Conservation (phyloP, 2,329 filamentous ascomycete genomes). For the Huntiella abstrusa region DNA sequence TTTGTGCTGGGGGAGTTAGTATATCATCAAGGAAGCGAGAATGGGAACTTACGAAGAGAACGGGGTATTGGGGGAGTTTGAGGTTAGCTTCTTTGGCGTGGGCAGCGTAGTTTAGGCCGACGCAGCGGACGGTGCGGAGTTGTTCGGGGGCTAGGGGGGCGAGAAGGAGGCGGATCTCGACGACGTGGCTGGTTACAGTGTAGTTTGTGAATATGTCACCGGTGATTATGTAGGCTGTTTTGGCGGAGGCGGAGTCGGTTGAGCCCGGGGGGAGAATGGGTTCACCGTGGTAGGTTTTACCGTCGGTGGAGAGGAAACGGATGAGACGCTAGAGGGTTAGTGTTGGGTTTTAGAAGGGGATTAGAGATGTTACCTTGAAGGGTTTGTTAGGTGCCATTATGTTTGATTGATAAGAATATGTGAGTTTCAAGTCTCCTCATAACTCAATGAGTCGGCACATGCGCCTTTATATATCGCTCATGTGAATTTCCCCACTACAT, state of each 20-base stretch:
- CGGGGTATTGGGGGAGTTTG: constrained; percentile 49
- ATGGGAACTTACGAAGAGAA: constrained; percentile 34
- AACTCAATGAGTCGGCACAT: too few relatives aligned
- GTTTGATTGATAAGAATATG: background rate
- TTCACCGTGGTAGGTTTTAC: constrained; percentile 53
- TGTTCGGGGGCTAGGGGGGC: constrained; percentile 43
- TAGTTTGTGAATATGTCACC: constrained; percentile 49
- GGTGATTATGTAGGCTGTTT: constrained; percentile 40
- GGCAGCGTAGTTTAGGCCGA: constrained; percentile 54
- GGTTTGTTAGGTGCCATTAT: too few relatives aligned
- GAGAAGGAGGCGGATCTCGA: constrained; percentile 36
- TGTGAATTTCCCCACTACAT: too few relatives aligned
- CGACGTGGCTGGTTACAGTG: constrained; percentile 42
- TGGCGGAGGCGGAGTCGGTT: constrained; percentile 40
- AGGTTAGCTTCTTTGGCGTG: constrained; percentile 48
- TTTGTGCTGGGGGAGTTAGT: constrained; percentile 33
- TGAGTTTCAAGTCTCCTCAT: too few relatives aligned
- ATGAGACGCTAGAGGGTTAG: constrained; percentile 38
- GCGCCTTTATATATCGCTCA: too few relatives aligned
- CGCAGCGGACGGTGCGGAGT: constrained; percentile 46
- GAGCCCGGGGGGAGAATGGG: constrained; percentile 45
- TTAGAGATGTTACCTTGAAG: too few relatives aligned
- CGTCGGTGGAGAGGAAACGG: constrained; percentile 54
- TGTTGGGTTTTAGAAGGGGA: background rate
- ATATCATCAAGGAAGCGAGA: background rate